Base-by-base conservation (phyloP, 176 grass and related monocot species). In the Hsuehochloa calcarea region DNA sequence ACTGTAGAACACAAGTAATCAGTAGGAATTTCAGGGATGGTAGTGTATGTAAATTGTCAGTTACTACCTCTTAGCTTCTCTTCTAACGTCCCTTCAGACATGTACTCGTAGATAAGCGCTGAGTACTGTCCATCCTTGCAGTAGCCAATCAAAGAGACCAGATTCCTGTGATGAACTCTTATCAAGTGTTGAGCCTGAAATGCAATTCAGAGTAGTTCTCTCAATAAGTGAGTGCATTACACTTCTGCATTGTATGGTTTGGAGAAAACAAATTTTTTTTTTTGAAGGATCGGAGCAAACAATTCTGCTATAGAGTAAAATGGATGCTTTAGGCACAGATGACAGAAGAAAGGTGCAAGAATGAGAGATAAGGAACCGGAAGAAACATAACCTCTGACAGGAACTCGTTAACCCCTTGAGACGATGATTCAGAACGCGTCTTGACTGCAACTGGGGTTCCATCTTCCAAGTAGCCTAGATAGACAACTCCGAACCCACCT, bases 401-500 rank as follows among this genome's bases (percentile, higher is more conserved):
- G 65, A 91, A 94, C 80, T 94, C 86, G 12, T 94, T 87, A 60
- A 86, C 43, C 29, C 87, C 89, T 88, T 94, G 86, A 8, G 75
- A 62, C 19, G 92, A 81, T 11, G 74, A 84, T 17, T 91, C 37
- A n/a, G 88, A 82, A n/a, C 76, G 70, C 35, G 84, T 85, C 69
- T 94, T 94, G 40, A 91, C 89, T 31, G 89, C 92, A 34, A 94
- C 87, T 16, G 74, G 80, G 86, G 75, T 94, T 68, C 80, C 84
- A 72, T 91, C 75, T 65, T 94, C 92, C 59, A 91, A 68, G 25
- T 82, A 61, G 10, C 89, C 92, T 72, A 71, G 29, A 59, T 89
- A 91, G n/a, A 94, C 92, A 39, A 45, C 51, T 41, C 89, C 92
- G 64, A 94, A 94, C 54, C 87, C 89, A 46, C 92, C 92, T 79